phyloP scores from a whole-genome alignment of 2,329 filamentous ascomycete genomes.

The Apiospora malaysiana region DNA sequence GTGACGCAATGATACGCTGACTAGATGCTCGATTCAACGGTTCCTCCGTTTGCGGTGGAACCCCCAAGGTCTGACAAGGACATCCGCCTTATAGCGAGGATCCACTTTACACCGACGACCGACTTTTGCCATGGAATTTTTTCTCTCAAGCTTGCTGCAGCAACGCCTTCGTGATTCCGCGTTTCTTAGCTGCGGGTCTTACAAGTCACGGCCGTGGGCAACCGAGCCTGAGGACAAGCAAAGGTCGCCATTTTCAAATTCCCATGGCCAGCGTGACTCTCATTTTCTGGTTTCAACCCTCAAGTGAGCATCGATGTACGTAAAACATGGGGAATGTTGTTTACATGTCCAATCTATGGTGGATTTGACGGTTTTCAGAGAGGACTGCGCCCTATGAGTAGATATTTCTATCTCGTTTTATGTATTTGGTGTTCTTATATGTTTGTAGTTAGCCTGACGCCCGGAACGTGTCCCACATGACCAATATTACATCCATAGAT shows the following conservation, averaged over 20 bases:
- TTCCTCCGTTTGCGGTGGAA: constrained; percentile 9
- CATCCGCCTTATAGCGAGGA: constrained; percentile 11
- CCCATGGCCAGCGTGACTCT: not conserved
- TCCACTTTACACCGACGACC: constrained; percentile 18
- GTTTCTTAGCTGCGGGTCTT: constrained; percentile 7
- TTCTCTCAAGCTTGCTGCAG: constrained; percentile 7
- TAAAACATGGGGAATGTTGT: not conserved
- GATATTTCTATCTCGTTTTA: not conserved
- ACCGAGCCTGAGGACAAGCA: not conserved
- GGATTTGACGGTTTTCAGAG: not conserved
- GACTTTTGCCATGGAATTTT: constrained; percentile 16
- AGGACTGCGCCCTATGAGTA: not conserved
- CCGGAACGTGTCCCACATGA: constrained; percentile 3
- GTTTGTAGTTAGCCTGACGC: not conserved
- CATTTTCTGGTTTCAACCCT: not conserved
- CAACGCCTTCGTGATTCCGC: constrained; percentile 10
- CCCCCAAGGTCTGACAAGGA: not conserved
- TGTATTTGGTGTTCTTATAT: not conserved
- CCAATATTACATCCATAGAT: not conserved
- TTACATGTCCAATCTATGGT: not conserved
- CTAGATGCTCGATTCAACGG: constrained; percentile 1
- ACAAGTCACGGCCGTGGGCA: not conserved
- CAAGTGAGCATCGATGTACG: not conserved
- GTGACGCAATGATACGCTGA: constrained; percentile 8
- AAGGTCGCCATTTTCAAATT: not conserved